Base-by-base conservation (phyloP, 2,329 filamentous ascomycete genomes). In the Teratosphaeria nubilosa region DNA sequence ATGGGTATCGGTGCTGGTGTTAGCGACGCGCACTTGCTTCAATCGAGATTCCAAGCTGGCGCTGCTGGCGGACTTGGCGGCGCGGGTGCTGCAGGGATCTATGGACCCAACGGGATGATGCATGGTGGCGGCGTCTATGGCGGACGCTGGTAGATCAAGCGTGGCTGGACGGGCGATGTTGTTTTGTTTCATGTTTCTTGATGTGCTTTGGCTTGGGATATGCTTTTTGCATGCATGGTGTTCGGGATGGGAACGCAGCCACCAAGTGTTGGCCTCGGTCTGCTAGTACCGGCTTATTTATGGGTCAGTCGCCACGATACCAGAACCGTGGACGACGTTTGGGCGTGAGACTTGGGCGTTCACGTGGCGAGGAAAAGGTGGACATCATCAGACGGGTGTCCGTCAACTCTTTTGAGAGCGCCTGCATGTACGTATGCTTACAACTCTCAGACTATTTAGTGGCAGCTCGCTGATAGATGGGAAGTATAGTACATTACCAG, bases 341-440 rank as follows among this genome's bases (percentile, higher is more conserved):
- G 41, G 16, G 41, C 41, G 22, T 22, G 41, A 48, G 41, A 48
- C 41, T 6, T 48, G 11, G 41, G 41, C 41, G 20, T 48, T 48
- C 20, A 16, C 41, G n/a, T 22, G 41, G 41, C 41, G 41, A 48
- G 41, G n/a, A 48, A 48, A 22, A 48, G 41, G 41, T n/a, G 41
- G n/a, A 48, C n/a, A 48, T 20, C 20, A 48, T 48, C 41, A 48
- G 41, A 48, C 41, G 41, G n/a, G 41, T 48, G 41, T 48, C 6
- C 41, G 41, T 48, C 41, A 48, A 48, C 20, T 48, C 41, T 48
- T 48, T 48, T 48, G 20, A 22, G 41, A n/a, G 41, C 41, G 41
- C 41, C 20, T 22, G 20, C 59, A 65, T 70, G 68, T 70, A 69
- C 67, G 68, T 70, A 70, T 67, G 56, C 62, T 66, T 63, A 64